Percentiles rank a stretch among this genome's conserved stretches.
Conservation (phyloP, 192 early-diverging fungal genomes). For the Backusella tuberculispora region DNA sequence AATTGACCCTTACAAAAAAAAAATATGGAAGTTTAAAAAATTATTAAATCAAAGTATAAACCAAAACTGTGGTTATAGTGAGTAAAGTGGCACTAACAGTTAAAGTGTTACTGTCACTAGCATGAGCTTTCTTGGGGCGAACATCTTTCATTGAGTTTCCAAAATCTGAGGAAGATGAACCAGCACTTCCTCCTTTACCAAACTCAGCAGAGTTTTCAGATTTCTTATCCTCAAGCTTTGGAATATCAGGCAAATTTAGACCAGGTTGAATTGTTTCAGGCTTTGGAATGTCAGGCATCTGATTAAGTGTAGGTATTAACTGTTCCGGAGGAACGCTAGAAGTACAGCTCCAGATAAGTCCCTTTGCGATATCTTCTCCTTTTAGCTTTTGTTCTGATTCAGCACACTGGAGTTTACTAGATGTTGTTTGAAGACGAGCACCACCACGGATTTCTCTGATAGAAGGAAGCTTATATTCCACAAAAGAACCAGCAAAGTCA, state of each 20-base stretch:
- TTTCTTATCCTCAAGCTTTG: neutral
- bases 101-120: neutral
- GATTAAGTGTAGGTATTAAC: constrained; percentile 28
- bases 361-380: constrained; percentile 30
- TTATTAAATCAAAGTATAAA: constrained; percentile 10
- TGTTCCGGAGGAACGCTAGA: constrained; percentile 13
- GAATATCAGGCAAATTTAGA: neutral
- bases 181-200: neutral
- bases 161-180: neutral
- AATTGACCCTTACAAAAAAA: neutral
- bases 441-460: constrained; percentile 63
- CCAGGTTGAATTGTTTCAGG: neutral
- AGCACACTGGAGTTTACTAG: constrained; percentile 53
- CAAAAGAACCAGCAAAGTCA: constrained; percentile 60
- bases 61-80: constrained; percentile 12
- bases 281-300: constrained; percentile 6
- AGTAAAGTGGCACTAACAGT: neutral
- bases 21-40: neutral
- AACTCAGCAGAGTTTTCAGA: neutral
- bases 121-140: neutral
- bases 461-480: constrained; percentile 55
- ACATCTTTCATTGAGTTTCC: neutral
- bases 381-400: constrained; percentile 28
- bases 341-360: constrained; percentile 28
- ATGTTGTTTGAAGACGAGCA: constrained; percentile 65